These are phyloP conservation scores for Mortierella sp. DNA, from an alignment of 371 early-diverging fungal species.

Conservation along the genomic window DNA sequence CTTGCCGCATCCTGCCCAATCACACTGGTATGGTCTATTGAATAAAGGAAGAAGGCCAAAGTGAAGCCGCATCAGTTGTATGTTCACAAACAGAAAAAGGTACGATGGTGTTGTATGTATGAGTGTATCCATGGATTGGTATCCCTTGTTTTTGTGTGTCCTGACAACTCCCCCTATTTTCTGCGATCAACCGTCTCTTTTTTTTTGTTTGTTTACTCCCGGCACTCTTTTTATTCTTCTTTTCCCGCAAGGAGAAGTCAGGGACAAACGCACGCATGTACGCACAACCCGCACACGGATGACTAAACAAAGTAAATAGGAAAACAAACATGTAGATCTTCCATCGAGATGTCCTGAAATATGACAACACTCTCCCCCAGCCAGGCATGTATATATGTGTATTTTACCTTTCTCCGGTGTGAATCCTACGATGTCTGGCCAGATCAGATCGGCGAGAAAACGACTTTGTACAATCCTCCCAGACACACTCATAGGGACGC, in stretches of 20 bases:
- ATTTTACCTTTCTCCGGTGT: constrained; percentile 74
- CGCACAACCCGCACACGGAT: background rate
- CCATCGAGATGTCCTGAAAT: background rate
- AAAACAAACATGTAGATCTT: background rate
- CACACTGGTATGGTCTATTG: constrained; percentile 74
- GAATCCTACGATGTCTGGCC: constrained; percentile 78
- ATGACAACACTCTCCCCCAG: background rate
- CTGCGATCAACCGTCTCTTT: background rate
- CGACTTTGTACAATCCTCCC: constrained; percentile 73
- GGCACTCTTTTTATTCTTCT: background rate
- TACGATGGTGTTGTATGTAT: background rate
- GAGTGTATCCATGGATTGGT: constrained; percentile 1
- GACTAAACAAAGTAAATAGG: background rate
- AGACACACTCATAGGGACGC: constrained; percentile 71
- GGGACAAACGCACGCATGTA: background rate
- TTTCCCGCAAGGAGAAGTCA: background rate
- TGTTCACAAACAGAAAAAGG: background rate
- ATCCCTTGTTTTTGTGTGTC: background rate
- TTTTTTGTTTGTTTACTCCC: background rate
- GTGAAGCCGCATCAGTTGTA: background rate
- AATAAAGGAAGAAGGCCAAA: background rate
- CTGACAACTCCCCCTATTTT: background rate
- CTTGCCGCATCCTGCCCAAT: constrained; percentile 78
- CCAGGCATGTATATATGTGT: background rate
- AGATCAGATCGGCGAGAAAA: constrained; percentile 82